Base-by-base conservation (phyloP, 179 eudicot species). In the Pouteria campechiana region DNA sequence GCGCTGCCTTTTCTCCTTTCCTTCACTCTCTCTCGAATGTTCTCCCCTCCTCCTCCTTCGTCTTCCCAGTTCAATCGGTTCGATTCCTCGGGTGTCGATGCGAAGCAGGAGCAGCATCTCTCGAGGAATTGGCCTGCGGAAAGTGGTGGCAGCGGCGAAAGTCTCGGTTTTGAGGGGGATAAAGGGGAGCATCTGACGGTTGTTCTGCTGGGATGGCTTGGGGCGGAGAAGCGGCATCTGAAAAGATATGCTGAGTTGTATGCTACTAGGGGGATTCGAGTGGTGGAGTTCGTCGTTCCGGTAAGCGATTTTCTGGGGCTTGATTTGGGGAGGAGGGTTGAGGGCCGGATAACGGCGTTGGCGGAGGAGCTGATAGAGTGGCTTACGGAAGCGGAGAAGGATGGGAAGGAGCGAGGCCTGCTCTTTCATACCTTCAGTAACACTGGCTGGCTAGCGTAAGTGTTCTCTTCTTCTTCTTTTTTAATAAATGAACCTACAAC, bases 391-490 rank as follows among this genome's bases (percentile, higher is more conserved):
- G 17, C 54, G 3, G 67, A 61, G 14, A 54, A 41, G 25, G 73
- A 68, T 37, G 83, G 68, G 18, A 30, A 63, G 3, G 60, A 72
- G 18, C 58, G 92, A 48, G 29, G 63, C 17, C 67, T 92, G 73
- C 28, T 92, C 22, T 82, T 92, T 45, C 99, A 92, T 15, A 79
- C 94, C 5, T 92, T 82, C 50, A 92, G 99, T 46, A 86, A 78
- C 23, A 86, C 98, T 6, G 98, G 98, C 48, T 90, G 98, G 99
- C 92, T 92, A 67, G 94, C 71, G 96, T 92, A 80, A 76, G 99
- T 92, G 58, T 14, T 36, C 7, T 4, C 24, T 20, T 25, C 28
- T 41, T 23, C 19, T 22, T 2, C 16, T 14, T 4, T 7, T n/a
- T n/a, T n/a, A n/a, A n/a, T n/a, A n/a, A n/a, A n/a, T n/a, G n/a